Evolutionary conservation across 2,329 filamentous ascomycete species (phyloP), one percentile per base, ranked within the genome.

Genomic region (Aspergillus spinulosporus): DNA sequence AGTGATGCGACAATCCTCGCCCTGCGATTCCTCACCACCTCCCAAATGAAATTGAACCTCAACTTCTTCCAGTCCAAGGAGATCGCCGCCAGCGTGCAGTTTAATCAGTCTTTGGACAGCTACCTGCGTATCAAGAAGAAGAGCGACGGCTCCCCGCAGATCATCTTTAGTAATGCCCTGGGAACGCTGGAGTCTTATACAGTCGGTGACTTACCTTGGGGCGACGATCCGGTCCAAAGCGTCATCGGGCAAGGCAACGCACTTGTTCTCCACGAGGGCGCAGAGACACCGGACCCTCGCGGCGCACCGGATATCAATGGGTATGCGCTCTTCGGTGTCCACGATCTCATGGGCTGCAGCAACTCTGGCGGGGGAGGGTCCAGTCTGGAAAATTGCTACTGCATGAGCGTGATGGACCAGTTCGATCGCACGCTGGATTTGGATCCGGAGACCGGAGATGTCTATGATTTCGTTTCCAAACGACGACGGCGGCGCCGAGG

Each of bases 301-400:
- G 49, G 42, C 29, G 49, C 49, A 6, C 49, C 49, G 34, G 14
- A 12, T 34, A 51, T 42, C 36, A 51, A 51, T 12, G 49, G 36
- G 7, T 51, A 51, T 51, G 49, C 49, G 39, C 39, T 51, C 21
- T 51, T 51, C 14, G 49, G 49, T 7, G 49, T 34, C 36, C 49
- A 51, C 29, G 49, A 51, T 43, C 49, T 51, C 36, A 51, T 51
- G 49, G 39, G 31, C 49, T 51, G 49, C 36, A 51, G 49, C n/a
- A 43, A 51, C 21, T 42, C 36, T 32, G 39, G 21, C 21, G 49
- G 49, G 15, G 8, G 15, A 6, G 36, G 36, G 15, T 28, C 49
- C 36, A 36, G 14, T 32, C 39, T 51, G 26, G 15, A 51, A 3
- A 21, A 51, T 14, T 51, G 49, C 32, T 29, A 12, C n/a, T 51